Conservation (phyloP, 2,329 filamentous ascomycete species). For the Penicillium brevicompactum region DNA sequence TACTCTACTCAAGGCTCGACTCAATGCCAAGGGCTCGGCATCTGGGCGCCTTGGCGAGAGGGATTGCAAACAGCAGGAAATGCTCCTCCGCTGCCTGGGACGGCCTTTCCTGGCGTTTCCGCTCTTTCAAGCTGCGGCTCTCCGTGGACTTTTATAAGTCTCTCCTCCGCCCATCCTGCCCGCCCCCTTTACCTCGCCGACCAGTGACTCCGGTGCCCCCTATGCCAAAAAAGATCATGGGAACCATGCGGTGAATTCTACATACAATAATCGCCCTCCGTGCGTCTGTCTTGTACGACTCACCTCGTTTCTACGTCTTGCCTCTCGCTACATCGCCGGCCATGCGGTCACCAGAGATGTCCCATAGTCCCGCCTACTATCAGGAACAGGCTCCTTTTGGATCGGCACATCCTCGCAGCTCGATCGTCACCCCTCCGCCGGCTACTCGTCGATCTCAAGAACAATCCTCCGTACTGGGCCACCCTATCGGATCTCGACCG, state of each 20-base stretch:
- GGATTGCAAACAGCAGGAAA: constrained; percentile 24
- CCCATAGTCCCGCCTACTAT: constrained; percentile 38
- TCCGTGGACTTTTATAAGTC: constrained; percentile 18
- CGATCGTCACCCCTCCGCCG: constrained; percentile 22
- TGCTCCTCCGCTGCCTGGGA: constrained; percentile 25
- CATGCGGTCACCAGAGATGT: constrained; percentile 40
- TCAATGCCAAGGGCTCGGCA: constrained; percentile 36
- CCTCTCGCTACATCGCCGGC: constrained; percentile 13
- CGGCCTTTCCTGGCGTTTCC: constrained; percentile 26
- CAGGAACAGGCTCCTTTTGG: constrained; percentile 31
- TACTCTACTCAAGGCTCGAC: constrained; percentile 12
- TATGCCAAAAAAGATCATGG: constrained; percentile 9
- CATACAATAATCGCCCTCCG: constrained; percentile 19
- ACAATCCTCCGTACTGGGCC: constrained; percentile 15
- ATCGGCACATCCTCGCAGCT: constrained; percentile 23
- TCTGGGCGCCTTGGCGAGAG: constrained; percentile 33
- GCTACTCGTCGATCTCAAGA: constrained; percentile 23
- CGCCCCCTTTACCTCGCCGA: constrained; percentile 7
- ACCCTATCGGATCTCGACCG: constrained; percentile 13
- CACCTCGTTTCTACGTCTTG: constrained; percentile 11
- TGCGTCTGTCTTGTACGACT: constrained; percentile 24
- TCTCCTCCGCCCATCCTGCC: constrained; percentile 12
- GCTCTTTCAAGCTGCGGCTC: constrained; percentile 19
- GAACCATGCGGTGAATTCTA: constrained; percentile 25
- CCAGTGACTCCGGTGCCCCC: constrained; percentile 9